These are phyloP conservation scores for Pascua guehoae DNA, from an alignment of 1,284 basidiomycete genomes.

Conservation along the genomic window DNA sequence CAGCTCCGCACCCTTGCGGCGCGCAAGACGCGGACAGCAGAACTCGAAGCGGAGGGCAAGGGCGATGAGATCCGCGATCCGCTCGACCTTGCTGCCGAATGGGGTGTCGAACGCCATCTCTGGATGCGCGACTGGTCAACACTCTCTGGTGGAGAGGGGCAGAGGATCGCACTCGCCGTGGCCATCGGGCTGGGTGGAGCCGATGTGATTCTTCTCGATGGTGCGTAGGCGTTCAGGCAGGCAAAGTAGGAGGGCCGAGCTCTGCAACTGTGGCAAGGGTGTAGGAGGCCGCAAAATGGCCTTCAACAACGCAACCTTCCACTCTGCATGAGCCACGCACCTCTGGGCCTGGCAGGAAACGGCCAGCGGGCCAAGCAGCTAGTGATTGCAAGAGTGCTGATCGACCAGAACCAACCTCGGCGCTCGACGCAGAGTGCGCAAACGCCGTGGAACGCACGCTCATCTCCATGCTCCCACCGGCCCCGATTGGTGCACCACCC, in stretches of 20 bases:
- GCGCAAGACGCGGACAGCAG: constrained; percentile 44
- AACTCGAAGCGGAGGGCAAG: constrained; percentile 8
- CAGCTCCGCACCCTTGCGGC: constrained; percentile 59
- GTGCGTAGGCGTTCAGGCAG: constrained; percentile 52
- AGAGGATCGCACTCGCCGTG: constrained; percentile 71
- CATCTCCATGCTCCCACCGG: constrained; percentile 52
- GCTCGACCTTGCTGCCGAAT: constrained; percentile 59
- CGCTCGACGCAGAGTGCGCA: constrained; percentile 68
- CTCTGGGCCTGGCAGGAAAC: no score
- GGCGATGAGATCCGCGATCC: constrained; percentile 43
- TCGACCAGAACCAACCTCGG: constrained; percentile 73
- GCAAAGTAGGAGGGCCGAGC: not conserved
- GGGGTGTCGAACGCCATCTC: constrained; percentile 64
- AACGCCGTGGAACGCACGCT: constrained; percentile 63
- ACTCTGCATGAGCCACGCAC: no score
- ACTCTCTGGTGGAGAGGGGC: constrained; percentile 76
- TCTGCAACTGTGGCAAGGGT: not conserved
- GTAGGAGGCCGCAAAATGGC: not conserved
- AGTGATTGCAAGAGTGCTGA: constrained; percentile 3
- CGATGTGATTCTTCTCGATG: constrained; percentile 77
- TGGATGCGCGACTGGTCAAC: constrained; percentile 75
- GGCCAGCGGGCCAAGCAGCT: not conserved
- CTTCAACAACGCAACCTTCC: no score
- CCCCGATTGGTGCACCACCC: not conserved
- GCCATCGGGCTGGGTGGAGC: constrained; percentile 68